Evolutionary conservation across 768 basidiomycete species (phyloP), one percentile per base, ranked within the genome.

Genomic region (Podaxis carcinomalis): DNA sequence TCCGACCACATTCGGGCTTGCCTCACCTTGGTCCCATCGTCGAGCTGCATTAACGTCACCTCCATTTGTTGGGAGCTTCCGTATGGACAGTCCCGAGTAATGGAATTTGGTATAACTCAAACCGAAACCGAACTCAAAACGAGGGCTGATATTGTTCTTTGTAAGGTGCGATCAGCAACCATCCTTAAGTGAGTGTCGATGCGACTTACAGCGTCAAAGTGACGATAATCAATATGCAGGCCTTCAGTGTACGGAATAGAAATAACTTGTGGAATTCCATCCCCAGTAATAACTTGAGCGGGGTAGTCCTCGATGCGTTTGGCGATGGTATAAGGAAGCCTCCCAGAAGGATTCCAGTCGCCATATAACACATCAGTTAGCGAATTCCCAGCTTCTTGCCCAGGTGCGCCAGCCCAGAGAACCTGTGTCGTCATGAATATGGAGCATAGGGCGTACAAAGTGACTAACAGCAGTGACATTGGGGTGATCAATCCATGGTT

Each of bases 51-150:
- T 69, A 5, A 72, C 72, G 0, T 79, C 68, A 19, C 78, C 72
- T 10, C 76, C 72, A 3, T 72, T 73, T 16, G 64, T 59, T 9
- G 68, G 56, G 3, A 89, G 70, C 57, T 77, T 74, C 14, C 68
- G 69, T 36, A 91, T 73, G 2, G 76, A 64, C 11, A 95, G 74
- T 35, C 81, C 74, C 46, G 79, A 83, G 70, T 93, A 95, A 35
- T 81, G 72, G 71, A 95, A 98, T 1, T 74, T 81, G 40, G 95
- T 89, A 76, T 97, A 98, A 58, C 87, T 90, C 69, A 95, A 71
- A 0, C 95, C 95, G 69, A 87, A 95, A 4, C 95, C 95, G 70
- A 98, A 98, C 68, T 92, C 91, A 68, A 85, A 93, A 39, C 90
- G 89, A 3, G 92, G 92, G 0, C 79, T 79, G 64, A 93, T 91